Evolutionary conservation across 805 yeast genomes (phyloP), one percentile per base, ranked within the genome.

Genomic region (Torulaspora delbrueckii): DNA sequence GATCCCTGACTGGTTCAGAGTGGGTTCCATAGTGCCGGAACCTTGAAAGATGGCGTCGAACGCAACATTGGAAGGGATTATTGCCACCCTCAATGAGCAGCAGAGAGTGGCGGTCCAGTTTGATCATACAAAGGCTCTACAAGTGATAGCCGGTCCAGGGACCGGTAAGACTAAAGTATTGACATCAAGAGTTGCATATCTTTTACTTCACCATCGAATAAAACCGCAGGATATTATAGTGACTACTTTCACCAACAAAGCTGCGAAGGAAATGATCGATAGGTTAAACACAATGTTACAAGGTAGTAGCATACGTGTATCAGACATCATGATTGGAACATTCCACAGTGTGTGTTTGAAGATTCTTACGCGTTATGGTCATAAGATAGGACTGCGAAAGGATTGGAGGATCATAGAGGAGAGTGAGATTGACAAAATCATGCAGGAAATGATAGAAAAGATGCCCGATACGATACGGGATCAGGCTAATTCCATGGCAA

Each of bases 191-290:
- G 93, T 90, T 8, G 90, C 90, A 0, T 77, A 81, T 56, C 67
- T 90, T 24, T 54, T 90, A 6, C 48, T 77, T 3, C 62, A 74
- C 7, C 71, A 76, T 28, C 65, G 72, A 1, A 63, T 86, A 0
- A 68, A 71, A 1, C 90, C 97, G 0, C 69, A 72, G 27, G 67
- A 75, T 38, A 74, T 93, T 14, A 76, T 91, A 1, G 93, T 90
- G 16, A 87, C 96, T 5, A 90, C 98, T 0, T 91, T 91, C 68
- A 91, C 98, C 9, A 86, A 86, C 56, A 86, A 85, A 56, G 98
- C 99, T 0, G 95, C 97, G 1, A 76, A 72, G 42, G 98, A 91
- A 66, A 82, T 91, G 86, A 66, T 70, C 9, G 83, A 78, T 26
- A 71, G 98, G 34, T 65, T 91, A 14, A 40, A 57, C 5, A 64